Percentiles rank a stretch among this genome's conserved stretches.
These are phyloP conservation scores for Arthrobotrys iridis DNA, from an alignment of 2,329 filamentous ascomycete genomes.

Conservation along the genomic window DNA sequence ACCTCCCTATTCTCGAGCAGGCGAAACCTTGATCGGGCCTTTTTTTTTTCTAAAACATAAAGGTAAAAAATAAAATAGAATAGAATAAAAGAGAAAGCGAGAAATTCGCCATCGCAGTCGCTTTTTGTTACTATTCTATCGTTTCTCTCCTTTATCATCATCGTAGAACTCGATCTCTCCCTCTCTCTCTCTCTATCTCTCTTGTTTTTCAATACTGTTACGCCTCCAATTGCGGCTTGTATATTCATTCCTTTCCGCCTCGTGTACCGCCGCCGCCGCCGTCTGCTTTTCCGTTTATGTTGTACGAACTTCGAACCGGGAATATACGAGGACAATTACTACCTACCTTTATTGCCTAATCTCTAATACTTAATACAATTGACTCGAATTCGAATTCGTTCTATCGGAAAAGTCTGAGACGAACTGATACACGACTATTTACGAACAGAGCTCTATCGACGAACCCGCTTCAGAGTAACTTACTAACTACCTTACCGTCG, in stretches of 20 bases:
- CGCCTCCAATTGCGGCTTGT: neutral
- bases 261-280: neutral
- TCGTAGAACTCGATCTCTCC: neutral
- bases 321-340: neutral
- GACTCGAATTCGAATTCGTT: no score
- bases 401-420: neutral
- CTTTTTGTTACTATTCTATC: neutral
- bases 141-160: conserved; percentile 12
- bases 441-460: neutral
- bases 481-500: neutral
- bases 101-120: conserved; percentile 36
- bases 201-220: conserved; percentile 1
- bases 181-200: neutral
- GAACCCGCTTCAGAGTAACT: neutral
- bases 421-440: conserved; percentile 1
- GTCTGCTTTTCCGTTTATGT: neutral
- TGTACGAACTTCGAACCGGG: neutral
- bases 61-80: neutral
- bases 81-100: neutral
- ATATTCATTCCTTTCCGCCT: neutral
- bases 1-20: conserved; percentile 25
- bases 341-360: neutral
- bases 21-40: conserved; percentile 16
- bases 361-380: conserved; percentile 13
- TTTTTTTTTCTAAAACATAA: neutral